Evolutionary conservation across 768 basidiomycete genomes (phyloP).

Genomic region (Mycena alexandri): DNA sequence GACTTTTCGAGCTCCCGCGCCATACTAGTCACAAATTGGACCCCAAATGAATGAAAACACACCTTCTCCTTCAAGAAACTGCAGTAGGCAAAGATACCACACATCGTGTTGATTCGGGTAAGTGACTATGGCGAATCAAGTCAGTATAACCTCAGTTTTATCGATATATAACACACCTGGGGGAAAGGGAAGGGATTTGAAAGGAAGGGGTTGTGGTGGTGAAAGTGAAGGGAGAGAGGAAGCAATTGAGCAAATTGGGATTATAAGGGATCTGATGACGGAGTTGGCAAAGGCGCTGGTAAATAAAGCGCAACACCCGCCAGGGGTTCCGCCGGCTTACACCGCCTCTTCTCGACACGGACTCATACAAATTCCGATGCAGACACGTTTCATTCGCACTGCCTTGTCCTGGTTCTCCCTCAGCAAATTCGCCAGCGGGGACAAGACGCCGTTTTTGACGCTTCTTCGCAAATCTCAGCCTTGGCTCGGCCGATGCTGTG

Average conservation of each 20-base stretch:
- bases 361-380: background rate
- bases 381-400: conserved; percentile 29
- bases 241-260: background rate
- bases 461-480: too few species aligned
- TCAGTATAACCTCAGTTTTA: background rate
- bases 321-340: background rate
- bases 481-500: too few species aligned
- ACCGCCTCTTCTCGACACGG: conserved; percentile 23
- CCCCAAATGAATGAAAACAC: background rate
- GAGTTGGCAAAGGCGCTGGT: background rate
- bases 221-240: conserved; percentile 29
- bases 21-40: background rate
- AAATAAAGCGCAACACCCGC: conserved; percentile 3
- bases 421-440: background rate
- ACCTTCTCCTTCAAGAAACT: conserved; percentile 95
- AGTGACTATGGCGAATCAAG: background rate
- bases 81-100: conserved; percentile 98
- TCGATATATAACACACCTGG: background rate
- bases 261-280: conserved; percentile 29
- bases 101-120: conserved; percentile 63
- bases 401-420: background rate
- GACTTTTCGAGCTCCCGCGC: background rate
- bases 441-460: too few species aligned
- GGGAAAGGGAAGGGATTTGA: background rate
- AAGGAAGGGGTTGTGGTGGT: conserved; percentile 12